Conservation (phyloP, 257 asterid species). For the Echium plantagineum region DNA sequence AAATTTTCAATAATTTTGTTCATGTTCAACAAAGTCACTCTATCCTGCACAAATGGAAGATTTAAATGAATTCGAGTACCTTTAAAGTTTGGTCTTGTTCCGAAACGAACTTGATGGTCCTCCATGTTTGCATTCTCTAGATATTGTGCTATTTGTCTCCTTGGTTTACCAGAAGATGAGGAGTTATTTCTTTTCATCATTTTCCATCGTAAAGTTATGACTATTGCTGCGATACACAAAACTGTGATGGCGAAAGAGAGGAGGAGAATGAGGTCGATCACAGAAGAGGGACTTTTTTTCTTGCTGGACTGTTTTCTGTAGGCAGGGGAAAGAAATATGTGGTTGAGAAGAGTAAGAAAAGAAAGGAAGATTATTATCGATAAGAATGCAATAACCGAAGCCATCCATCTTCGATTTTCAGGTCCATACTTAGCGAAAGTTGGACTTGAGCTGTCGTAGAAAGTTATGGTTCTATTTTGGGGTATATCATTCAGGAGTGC, state of each 20-base stretch:
- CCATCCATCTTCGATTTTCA: conserved; percentile 32
- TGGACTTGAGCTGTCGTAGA: conserved; percentile 22
- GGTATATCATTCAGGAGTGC: conserved; percentile 32
- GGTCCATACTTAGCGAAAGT: conserved; percentile 34
- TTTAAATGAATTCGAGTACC: conserved; percentile 49
- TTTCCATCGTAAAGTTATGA: conserved; percentile 35
- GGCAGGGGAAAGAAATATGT: conserved; percentile 22
- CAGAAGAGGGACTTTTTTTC: conserved; percentile 35
- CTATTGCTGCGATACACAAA: conserved; percentile 24
- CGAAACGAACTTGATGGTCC: conserved; percentile 54
- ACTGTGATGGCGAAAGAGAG: conserved; percentile 48
- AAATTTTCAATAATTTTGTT: too few species aligned
- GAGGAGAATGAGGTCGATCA: conserved; percentile 39
- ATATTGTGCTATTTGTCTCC: conserved; percentile 17
- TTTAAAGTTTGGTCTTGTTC: conserved; percentile 68
- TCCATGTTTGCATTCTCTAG: conserved; percentile 24
- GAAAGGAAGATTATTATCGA: conserved; percentile 32
- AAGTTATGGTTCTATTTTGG: conserved; percentile 20
- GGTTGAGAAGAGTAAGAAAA: conserved; percentile 39
- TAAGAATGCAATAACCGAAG: conserved; percentile 29
- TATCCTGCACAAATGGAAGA: neutral
- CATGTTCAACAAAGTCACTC: neutral
- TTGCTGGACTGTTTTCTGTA: conserved; percentile 23
- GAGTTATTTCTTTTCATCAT: conserved; percentile 26
- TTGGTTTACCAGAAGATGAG: conserved; percentile 24